Evolutionary conservation across 2,329 filamentous ascomycete genomes (phyloP).

Genomic region (Exophiala oligosperma): DNA sequence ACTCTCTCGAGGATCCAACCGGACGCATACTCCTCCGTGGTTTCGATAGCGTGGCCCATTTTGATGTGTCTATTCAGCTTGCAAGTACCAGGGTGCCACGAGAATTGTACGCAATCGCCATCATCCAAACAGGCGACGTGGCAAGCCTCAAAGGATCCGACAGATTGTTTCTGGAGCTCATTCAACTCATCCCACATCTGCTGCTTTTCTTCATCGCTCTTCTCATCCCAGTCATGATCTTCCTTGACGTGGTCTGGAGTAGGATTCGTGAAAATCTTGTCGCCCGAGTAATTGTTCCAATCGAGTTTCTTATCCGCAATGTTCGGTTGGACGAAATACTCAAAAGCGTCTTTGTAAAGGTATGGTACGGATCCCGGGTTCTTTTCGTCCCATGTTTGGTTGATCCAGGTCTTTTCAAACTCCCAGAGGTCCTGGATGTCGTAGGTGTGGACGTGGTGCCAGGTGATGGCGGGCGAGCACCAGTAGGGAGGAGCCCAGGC

Average conservation of each 20-base stretch:
- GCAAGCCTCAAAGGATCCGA: slow-evolving; percentile 16
- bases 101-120: slow-evolving; percentile 19
- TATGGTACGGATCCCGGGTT: slow-evolving; percentile 17
- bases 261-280: slow-evolving; percentile 21
- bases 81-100: slow-evolving; percentile 24
- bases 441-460: slow-evolving; percentile 21
- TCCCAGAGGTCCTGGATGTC: slow-evolving; percentile 24
- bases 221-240: slow-evolving; percentile 21
- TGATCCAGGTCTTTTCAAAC: slow-evolving; percentile 25
- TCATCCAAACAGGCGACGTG: slow-evolving; percentile 17
- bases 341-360: slow-evolving; percentile 21
- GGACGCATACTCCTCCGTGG: slow-evolving; percentile 14
- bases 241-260: slow-evolving; percentile 18
- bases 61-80: slow-evolving; percentile 17
- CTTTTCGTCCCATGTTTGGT: slow-evolving; percentile 20
- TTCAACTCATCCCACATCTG: slow-evolving; percentile 19
- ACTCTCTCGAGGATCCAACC: slow-evolving; percentile 22
- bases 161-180: slow-evolving; percentile 11
- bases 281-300: slow-evolving; percentile 24
- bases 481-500: slow-evolving; percentile 13
- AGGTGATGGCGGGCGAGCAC: slow-evolving; percentile 24
- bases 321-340: slow-evolving; percentile 18
- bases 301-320: slow-evolving; percentile 16
- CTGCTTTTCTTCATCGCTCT: slow-evolving; percentile 21
- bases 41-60: slow-evolving; percentile 12